Evolutionary conservation across 768 basidiomycete species (phyloP).

Genomic region (Obba rivulosa): DNA sequence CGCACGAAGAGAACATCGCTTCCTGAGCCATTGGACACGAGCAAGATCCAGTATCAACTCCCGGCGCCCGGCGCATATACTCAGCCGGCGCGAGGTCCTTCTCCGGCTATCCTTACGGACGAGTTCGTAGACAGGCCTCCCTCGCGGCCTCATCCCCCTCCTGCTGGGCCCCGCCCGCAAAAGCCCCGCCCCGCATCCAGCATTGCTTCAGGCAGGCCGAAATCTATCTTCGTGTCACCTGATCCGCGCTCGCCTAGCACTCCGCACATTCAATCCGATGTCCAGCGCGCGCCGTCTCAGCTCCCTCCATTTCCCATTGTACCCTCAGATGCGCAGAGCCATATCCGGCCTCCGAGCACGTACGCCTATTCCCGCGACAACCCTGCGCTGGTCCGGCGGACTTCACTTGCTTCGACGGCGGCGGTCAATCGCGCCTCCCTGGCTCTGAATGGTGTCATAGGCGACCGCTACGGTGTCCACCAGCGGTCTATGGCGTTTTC

Average conservation of each 20-base stretch:
- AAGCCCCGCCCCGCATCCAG: slow-evolving; percentile 19
- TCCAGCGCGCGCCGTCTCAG: neutral
- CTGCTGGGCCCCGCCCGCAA: slow-evolving; percentile 44
- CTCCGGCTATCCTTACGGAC: slow-evolving; percentile 17
- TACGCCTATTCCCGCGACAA: too few relatives aligned
- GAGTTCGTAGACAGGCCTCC: slow-evolving; percentile 15
- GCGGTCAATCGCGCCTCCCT: too few relatives aligned
- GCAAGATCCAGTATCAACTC: neutral
- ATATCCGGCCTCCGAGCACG: slow-evolving; percentile 3
- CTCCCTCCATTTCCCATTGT: slow-evolving; percentile 5
- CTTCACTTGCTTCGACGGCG: too few relatives aligned
- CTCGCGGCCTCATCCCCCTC: slow-evolving; percentile 40
- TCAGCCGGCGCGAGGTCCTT: slow-evolving; percentile 26
- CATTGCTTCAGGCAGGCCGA: slow-evolving; percentile 3
- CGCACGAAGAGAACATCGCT: slow-evolving; percentile 21
- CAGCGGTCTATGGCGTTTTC: slow-evolving; percentile 4
- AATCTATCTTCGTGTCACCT: neutral
- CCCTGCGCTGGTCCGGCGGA: too few relatives aligned
- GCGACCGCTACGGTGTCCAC: too few relatives aligned
- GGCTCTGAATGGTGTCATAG: too few relatives aligned
- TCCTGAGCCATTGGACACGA: neutral
- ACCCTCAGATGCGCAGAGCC: slow-evolving; percentile 6
- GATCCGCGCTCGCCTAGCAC: neutral
- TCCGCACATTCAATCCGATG: too few relatives aligned
- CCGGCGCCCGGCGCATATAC: neutral